phyloP scores from a whole-genome alignment of 2,329 filamentous ascomycete genomes.

The Hysterium pulicare region DNA sequence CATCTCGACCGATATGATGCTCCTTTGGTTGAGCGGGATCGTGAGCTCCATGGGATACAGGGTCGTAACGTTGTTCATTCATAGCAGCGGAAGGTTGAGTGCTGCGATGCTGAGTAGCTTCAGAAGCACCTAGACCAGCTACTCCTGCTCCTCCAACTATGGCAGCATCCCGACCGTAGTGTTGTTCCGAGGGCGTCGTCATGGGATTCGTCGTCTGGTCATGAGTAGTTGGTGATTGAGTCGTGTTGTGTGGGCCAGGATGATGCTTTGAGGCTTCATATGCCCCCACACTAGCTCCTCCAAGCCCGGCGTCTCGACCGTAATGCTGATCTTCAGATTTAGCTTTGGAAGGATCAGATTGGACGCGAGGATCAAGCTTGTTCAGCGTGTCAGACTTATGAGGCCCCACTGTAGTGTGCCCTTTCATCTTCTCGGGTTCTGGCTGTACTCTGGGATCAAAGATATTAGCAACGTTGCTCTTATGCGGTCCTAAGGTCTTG shows the following conservation, averaged over 20 bases:
- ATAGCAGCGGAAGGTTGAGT: slow-evolving; percentile 28
- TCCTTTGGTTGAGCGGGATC: slow-evolving; percentile 6
- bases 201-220: too few species aligned
- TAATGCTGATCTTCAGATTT: slow-evolving; percentile 11
- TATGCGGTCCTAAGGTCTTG: slow-evolving; percentile 27
- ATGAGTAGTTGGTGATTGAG: too few species aligned
- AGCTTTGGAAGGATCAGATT: too few species aligned
- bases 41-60: slow-evolving; percentile 10
- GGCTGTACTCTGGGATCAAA: slow-evolving; percentile 29
- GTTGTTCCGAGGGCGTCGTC: slow-evolving; percentile 14
- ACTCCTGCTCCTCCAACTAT: slow-evolving; percentile 28
- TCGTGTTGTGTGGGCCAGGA: too few species aligned
- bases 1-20: slow-evolving; percentile 31
- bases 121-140: slow-evolving; percentile 31
- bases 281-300: neutral
- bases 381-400: slow-evolving; percentile 26
- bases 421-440: slow-evolving; percentile 27
- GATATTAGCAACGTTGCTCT: slow-evolving; percentile 30
- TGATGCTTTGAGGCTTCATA: too few species aligned
- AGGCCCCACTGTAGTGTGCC: slow-evolving; percentile 21
- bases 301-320: slow-evolving; percentile 17
- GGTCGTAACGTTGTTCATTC: slow-evolving; percentile 30
- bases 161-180: slow-evolving; percentile 24
- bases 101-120: slow-evolving; percentile 27
- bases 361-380: slow-evolving; percentile 21